Evolutionary conservation across 306 rosid species (phyloP), one percentile per base, ranked within the genome.

Genomic region (Trifolium pratense): DNA sequence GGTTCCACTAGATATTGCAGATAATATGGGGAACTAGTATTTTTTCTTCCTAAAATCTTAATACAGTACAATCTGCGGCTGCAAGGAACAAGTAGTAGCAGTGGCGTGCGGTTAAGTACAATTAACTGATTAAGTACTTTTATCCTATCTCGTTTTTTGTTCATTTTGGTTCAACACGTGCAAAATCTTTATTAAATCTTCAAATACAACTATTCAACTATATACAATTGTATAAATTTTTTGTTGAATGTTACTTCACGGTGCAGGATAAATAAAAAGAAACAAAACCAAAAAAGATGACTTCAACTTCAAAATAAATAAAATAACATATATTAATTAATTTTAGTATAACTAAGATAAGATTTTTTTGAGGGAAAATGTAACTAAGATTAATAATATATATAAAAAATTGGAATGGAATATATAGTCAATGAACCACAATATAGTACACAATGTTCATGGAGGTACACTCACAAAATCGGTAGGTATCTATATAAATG

Each of bases 171-270:
- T 70, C 32, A 71, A 20, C 70, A 77, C 36, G 53, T 80, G 78
- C 23, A 60, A 67, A 15, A 55, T 77, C 43, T n/a, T 58, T 49
- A 5, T 68, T 48, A 74, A 59, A 46, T 42, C 68, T 42, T 63
- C 12, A 32, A 74, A 46, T 23, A 52, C 73, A 65, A 76, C 67
- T 68, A 76, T 55, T 68, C 48, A 53, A 72, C 32, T 43, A 37
- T 32, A 59, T 75, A 64, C 45, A 49, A 71, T 63, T 34, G 15
- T 45, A 45, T 23, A 25, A 32, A 75, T 59, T 48, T 53, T 66
- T 46, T 32, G 32, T 63, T 7, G 25, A 75, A 59, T 75, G 79
- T 67, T 52, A 79, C 84, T 68, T 80, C 77, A 61, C 76, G 67
- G 7, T 29, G 49, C n/a, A 43, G 29, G 36, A 63, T 70, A 61